Base-by-base conservation (phyloP, 164 flowering plant genomes). In the Liriodendron chinense region DNA sequence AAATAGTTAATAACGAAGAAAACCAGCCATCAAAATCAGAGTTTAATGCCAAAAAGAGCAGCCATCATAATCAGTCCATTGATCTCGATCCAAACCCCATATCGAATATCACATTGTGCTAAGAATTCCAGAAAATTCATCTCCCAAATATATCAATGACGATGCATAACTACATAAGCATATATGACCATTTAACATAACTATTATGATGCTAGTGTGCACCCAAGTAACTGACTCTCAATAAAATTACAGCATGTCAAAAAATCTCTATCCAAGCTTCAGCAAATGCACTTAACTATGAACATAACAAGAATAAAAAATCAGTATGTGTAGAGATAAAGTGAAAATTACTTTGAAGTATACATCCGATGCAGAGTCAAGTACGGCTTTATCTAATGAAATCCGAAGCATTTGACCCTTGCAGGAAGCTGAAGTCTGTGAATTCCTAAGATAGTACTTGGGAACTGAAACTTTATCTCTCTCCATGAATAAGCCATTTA, bases 361-460 rank as follows among this genome's bases (percentile, higher is more conserved):
- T 61, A 85, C 75, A 66, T 75, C 82, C 47, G 92, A 82, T 9
- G 89, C 93, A 76, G 96, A 91, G 83, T 83, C 85, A 70, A 93
- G 86, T 1, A 91, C 98, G 50, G 84, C 84, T 80, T 93, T 92
- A 66, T 88, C 91, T 69, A 93, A 22, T 72, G 94, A 85, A 65
- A 93, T 91, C 77, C 83, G 91, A 79, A 91, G 83, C 98, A 93
- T 93, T 83, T 91, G 77, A 79, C 75, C 84, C 1, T 80, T 26
- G 78, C 88, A 89, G 22, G 76, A 72, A 69, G 72, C 77, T 70
- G 74, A 70, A 70, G 80, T 56, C 48, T 78, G 74, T 28, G 63
- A 78, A 72, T 69, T 79, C 47, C 49, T 73, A 56, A 61, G 43
- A 74, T 49, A 69, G 77, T 73, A 62, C 34, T 56, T 78, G 65